Percentiles rank a stretch among this genome's conserved stretches.
These are phyloP conservation scores for Tulasnella sp. DNA, from an alignment of 768 basidiomycete species.

Conservation along the genomic window DNA sequence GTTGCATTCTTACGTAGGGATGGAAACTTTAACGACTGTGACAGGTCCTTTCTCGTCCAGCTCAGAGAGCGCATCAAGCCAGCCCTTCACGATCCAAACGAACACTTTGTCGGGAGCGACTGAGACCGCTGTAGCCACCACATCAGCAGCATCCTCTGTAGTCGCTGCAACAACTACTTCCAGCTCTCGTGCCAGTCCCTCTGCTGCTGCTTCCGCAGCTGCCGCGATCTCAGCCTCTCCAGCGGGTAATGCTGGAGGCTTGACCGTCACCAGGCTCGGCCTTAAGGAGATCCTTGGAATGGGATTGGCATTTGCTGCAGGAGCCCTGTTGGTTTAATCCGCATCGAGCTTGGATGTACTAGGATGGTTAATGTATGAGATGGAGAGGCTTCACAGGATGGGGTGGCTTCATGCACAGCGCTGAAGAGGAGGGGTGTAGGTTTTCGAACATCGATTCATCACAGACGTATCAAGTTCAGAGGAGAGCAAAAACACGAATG, in stretches of 20 bases:
- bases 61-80: background rate
- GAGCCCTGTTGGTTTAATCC: background rate
- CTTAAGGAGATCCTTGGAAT: background rate
- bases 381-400: background rate
- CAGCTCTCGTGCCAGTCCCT: too few relatives aligned
- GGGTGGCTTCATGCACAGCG: background rate
- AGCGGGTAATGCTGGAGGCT: too few relatives aligned
- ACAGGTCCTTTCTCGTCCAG: background rate
- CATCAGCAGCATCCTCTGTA: background rate
- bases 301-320: background rate
- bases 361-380: background rate
- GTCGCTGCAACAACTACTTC: too few relatives aligned
- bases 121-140: background rate
- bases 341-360: background rate
- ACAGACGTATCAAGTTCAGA: background rate
- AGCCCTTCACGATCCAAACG: background rate
- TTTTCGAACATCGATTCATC: too few relatives aligned
- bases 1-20: too few relatives aligned
- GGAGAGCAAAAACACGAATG: background rate
- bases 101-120: background rate
- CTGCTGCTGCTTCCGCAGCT: too few relatives aligned
- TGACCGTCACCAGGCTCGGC: background rate
- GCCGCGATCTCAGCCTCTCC: too few relatives aligned
- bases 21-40: background rate
- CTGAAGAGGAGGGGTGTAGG: background rate